A percentile compares a stretch with the other conserved stretches of the same genome.
Evolutionary conservation across 2,329 filamentous ascomycete species (phyloP).

Genomic region (Chaetothyriales sp.): DNA sequence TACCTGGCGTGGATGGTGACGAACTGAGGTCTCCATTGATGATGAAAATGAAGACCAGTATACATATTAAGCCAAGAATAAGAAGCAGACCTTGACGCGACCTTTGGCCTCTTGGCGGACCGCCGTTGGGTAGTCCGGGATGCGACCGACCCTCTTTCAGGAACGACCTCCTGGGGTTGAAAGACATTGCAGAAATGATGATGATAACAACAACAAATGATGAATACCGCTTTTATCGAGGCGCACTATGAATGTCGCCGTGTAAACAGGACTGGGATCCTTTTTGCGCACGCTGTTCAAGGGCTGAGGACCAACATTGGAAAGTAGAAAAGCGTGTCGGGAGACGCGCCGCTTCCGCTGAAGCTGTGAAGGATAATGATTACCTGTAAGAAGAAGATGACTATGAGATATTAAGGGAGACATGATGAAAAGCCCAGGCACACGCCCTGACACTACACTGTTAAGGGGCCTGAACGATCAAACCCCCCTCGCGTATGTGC

Average conservation of each 20-base stretch:
- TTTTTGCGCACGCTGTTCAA: too few species aligned
- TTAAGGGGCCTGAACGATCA: too few species aligned
- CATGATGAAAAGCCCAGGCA: too few species aligned
- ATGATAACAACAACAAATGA: neutral
- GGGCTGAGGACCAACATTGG: too few species aligned
- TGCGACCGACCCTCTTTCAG: slow-evolving; percentile 16
- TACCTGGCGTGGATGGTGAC: neutral
- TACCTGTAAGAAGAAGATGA: too few species aligned
- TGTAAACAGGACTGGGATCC: neutral
- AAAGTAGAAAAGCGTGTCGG: too few species aligned
- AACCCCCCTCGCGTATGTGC: too few species aligned
- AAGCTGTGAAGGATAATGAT: too few species aligned
- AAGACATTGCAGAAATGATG: slow-evolving; percentile 9
- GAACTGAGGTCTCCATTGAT: slow-evolving; percentile 1
- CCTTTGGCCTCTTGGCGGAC: slow-evolving; percentile 6
- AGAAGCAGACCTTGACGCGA: slow-evolving; percentile 8
- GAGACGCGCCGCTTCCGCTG: too few species aligned
- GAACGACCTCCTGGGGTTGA: slow-evolving; percentile 10
- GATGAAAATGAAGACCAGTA: slow-evolving; percentile 11
- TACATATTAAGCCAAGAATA: slow-evolving; percentile 9
- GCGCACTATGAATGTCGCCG: slow-evolving; percentile 3
- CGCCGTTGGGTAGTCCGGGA: slow-evolving; percentile 11
- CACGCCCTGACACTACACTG: too few species aligned
- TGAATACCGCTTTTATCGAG: neutral
- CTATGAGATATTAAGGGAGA: too few species aligned